Evolutionary conservation across 2,329 filamentous ascomycete genomes (phyloP).

Genomic region (Apiospora koreana): DNA sequence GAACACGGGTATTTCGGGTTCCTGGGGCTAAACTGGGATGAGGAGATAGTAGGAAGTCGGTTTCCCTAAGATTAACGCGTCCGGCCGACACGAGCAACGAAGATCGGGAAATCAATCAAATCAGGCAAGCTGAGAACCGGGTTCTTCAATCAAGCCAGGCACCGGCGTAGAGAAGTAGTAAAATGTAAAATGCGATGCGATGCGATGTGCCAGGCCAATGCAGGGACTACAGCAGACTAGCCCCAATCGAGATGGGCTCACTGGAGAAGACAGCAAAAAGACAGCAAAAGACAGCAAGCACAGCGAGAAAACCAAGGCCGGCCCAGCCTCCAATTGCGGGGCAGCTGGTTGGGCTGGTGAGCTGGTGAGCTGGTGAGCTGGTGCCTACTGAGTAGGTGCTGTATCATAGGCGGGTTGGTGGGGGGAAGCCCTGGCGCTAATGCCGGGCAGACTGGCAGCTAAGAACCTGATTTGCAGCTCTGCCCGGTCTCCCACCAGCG

Average conservation of each 20-base stretch:
- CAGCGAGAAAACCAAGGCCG: not conserved
- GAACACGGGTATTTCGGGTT: not conserved
- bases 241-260: not conserved
- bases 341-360: not conserved
- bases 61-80: not conserved
- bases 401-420: slow-evolving; percentile 2
- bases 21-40: not conserved
- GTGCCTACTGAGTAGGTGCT: not conserved
- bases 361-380: too few species aligned
- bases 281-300: not conserved
- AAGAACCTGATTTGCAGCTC: not conserved
- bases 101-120: not conserved
- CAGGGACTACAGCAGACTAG: not conserved
- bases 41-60: not conserved
- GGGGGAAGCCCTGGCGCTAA: not conserved
- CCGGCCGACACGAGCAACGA: not conserved
- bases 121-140: not conserved
- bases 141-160: not conserved
- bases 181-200: not conserved
- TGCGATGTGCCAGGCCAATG: not conserved
- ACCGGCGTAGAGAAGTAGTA: not conserved
- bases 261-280: too few species aligned
- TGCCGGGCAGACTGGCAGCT: not conserved
- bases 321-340: slow-evolving; percentile 9
- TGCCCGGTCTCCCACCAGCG: not conserved